Percentiles rank a stretch among this genome's conserved stretches.
phyloP scores from a whole-genome alignment of 495 filamentous ascomycete genomes.

The Penicillium canescens region DNA sequence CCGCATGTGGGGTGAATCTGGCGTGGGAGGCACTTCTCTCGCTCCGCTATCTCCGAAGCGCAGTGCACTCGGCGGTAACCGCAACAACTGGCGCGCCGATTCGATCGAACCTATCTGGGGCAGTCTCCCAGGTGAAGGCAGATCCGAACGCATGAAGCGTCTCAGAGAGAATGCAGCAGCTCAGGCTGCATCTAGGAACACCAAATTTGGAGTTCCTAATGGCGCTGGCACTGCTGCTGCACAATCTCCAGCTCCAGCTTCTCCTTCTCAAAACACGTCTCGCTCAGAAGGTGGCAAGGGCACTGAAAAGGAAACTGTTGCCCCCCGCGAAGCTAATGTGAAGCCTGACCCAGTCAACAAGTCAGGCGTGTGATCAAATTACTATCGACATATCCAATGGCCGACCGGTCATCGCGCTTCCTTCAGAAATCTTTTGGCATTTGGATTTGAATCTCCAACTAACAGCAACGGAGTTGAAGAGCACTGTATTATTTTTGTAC shows the following conservation, averaged over 20 bases:
- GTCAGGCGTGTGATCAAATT: neutral
- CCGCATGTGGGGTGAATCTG: slow-evolving; percentile 72
- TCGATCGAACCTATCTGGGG: slow-evolving; percentile 48
- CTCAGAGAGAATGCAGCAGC: slow-evolving; percentile 37
- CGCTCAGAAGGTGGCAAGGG: slow-evolving; percentile 4
- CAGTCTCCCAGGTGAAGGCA: slow-evolving; percentile 46
- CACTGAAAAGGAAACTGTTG: neutral
- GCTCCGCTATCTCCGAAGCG: slow-evolving; percentile 29
- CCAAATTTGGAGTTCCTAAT: slow-evolving; percentile 4
- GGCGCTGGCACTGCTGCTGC: slow-evolving; percentile 16
- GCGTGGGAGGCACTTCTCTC: slow-evolving; percentile 36
- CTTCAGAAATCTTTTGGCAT: slow-evolving; percentile 11
- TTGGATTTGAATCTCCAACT: slow-evolving; percentile 5
- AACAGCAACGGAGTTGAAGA: slow-evolving; percentile 7
- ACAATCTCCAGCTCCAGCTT: slow-evolving; percentile 4
- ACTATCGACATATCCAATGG: neutral
- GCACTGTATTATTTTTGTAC: slow-evolving; percentile 12
- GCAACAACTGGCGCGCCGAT: slow-evolving; percentile 48
- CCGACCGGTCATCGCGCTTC: neutral
- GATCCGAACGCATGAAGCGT: slow-evolving; percentile 43
- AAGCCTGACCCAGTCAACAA: neutral
- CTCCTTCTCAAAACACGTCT: slow-evolving; percentile 8
- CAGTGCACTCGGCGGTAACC: slow-evolving; percentile 20
- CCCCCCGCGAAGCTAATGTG: neutral
- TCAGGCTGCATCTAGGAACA: slow-evolving; percentile 14